A percentile compares a stretch with the other conserved stretches of the same genome.
Conservation (phyloP, 495 filamentous ascomycete species). For the Trichodelitschia bisporula region DNA sequence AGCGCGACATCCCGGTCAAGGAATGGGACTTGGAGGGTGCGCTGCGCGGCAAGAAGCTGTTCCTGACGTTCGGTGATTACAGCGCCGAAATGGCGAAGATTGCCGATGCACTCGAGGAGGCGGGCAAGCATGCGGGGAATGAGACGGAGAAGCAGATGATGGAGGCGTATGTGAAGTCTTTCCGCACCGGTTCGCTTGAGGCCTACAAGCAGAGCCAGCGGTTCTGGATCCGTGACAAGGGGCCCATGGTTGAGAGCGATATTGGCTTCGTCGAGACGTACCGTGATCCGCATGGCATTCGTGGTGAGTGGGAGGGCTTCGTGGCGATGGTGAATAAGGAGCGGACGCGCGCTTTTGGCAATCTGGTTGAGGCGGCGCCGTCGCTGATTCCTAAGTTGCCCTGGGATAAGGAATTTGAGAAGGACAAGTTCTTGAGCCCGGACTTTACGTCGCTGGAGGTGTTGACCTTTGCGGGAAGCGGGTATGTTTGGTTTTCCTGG, state of each 20-base stretch:
- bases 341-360: constrained; percentile 70
- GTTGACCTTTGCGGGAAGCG: constrained; percentile 47
- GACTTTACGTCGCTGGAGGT: constrained; percentile 50
- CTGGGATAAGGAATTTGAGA: constrained; percentile 76
- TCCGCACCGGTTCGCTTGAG: constrained; percentile 58
- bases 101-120: constrained; percentile 41
- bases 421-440: constrained; percentile 78
- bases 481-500: constrained; percentile 8
- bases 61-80: constrained; percentile 68
- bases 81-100: constrained; percentile 58
- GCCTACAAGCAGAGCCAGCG: constrained; percentile 81
- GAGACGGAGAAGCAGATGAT: constrained; percentile 71
- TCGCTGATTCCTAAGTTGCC: constrained; percentile 69
- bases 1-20: constrained; percentile 41
- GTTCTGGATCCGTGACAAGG: constrained; percentile 79
- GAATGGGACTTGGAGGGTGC: constrained; percentile 36
- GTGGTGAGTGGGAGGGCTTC: constrained; percentile 96
- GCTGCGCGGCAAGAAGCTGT: constrained; percentile 44
- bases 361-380: constrained; percentile 57
- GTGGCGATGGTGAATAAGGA: constrained; percentile 61
- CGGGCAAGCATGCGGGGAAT: constrained; percentile 54
- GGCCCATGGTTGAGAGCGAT: constrained; percentile 72
- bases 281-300: constrained; percentile 71
- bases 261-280: constrained; percentile 95
- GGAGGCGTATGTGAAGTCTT: constrained; percentile 59